Conservation (phyloP, 129 eudicot genomes). For the Apium graveolens region DNA sequence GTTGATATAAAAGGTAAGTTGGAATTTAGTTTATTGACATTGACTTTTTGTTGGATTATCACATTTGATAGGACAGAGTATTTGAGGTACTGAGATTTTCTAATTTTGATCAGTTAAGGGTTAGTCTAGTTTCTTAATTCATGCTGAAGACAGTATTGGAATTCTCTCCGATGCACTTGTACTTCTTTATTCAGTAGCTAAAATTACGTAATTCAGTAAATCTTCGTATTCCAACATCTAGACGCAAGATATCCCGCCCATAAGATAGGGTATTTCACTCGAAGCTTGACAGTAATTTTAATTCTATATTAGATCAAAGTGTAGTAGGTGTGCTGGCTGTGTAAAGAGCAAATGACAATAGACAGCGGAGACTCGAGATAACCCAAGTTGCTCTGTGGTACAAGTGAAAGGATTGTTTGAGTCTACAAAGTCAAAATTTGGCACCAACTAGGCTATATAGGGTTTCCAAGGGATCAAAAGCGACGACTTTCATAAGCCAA, state of each 20-base stretch:
- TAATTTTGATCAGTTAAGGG: neutral
- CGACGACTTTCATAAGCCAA: neutral
- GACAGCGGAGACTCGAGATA: neutral
- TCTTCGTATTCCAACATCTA: too few species aligned
- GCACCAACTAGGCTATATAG: neutral
- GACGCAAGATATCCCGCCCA: too few species aligned
- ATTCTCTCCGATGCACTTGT: too few species aligned
- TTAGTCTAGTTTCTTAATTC: neutral
- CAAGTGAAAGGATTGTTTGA: neutral
- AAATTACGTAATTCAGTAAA: too few species aligned
- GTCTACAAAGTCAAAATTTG: neutral
- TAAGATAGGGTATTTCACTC: too few species aligned
- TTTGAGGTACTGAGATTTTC: neutral
- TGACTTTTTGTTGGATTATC: neutral
- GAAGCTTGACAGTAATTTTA: too few species aligned
- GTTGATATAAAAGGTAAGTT: neutral
- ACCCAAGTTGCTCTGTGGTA: neutral
- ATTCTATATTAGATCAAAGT: neutral
- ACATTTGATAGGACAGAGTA: neutral
- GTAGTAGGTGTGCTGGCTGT: neutral
- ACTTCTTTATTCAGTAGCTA: too few species aligned
- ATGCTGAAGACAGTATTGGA: too few species aligned
- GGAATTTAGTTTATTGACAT: constrained; percentile 9
- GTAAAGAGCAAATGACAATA: neutral
- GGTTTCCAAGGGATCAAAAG: neutral